Evolutionary conservation across 495 filamentous ascomycete genomes (phyloP).

Genomic region (Viridothelium virens): DNA sequence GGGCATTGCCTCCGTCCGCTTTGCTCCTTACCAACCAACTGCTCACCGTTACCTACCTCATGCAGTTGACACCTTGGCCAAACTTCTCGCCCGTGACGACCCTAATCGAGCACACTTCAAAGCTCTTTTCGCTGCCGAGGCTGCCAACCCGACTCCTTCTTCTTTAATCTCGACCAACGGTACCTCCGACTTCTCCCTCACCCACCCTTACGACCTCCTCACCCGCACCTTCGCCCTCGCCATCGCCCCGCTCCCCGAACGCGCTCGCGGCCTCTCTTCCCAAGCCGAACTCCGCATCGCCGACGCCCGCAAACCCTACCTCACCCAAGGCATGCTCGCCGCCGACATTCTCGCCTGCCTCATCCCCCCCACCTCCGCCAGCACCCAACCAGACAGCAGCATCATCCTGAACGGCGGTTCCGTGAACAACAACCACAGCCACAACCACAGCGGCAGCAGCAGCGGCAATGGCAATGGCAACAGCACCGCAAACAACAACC

Average conservation of each 20-base stretch:
- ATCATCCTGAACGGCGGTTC: constrained; percentile 1
- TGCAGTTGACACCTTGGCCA: constrained; percentile 83
- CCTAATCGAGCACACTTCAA: constrained; percentile 80
- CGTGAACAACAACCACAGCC: neutral
- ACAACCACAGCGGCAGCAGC: too few species aligned
- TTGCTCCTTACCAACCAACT: constrained; percentile 68
- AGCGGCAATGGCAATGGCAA: constrained; percentile 12
- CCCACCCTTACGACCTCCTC: constrained; percentile 66
- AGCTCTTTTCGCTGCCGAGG: constrained; percentile 68
- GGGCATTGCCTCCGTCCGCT: constrained; percentile 40
- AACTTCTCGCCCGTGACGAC: constrained; percentile 86
- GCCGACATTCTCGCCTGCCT: constrained; percentile 80
- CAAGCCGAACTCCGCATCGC: constrained; percentile 47
- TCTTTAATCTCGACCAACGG: constrained; percentile 16
- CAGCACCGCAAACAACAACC: constrained; percentile 8
- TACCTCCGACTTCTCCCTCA: constrained; percentile 16
- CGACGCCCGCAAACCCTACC: constrained; percentile 72
- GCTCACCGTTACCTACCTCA: constrained; percentile 82
- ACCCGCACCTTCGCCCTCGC: constrained; percentile 84
- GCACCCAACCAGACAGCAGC: neutral
- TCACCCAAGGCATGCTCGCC: constrained; percentile 86
- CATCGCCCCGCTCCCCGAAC: constrained; percentile 73
- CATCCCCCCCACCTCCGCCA: constrained; percentile 39
- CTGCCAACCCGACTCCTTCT: constrained; percentile 35
- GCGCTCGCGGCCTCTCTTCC: constrained; percentile 26